Evolutionary conservation across 2,329 filamentous ascomycete species (phyloP).

Genomic region (Monosporascus sp.): DNA sequence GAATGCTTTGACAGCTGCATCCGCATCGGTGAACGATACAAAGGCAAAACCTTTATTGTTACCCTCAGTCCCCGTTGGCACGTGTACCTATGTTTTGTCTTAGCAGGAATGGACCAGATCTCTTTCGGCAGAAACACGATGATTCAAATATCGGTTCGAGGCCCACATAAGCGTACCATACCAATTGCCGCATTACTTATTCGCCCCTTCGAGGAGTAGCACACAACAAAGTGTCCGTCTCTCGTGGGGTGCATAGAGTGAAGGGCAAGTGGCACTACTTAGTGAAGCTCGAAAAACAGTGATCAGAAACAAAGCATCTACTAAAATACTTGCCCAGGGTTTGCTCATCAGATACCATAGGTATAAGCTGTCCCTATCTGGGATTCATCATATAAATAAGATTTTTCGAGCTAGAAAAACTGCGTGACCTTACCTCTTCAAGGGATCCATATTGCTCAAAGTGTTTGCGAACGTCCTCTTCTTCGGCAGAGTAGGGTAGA

Average conservation of each 20-base stretch:
- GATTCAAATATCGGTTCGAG: constrained; percentile 14
- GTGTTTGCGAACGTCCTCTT: constrained; percentile 67
- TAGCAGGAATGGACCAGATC: constrained; percentile 30
- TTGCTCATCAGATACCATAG: constrained; percentile 77
- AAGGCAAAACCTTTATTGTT: constrained; percentile 86
- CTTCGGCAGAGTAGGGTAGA: constrained; percentile 71
- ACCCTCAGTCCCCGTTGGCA: constrained; percentile 69
- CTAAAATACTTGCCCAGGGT: constrained; percentile 96
- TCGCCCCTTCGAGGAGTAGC: background rate
- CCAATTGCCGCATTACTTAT: background rate
- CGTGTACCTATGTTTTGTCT: constrained; percentile 65
- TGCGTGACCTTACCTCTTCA: constrained; percentile 70
- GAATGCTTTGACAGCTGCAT: constrained; percentile 73
- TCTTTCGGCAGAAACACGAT: constrained; percentile 14
- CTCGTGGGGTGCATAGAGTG: background rate
- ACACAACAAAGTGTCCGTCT: background rate
- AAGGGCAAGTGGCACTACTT: background rate
- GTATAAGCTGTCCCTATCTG: constrained; percentile 99
- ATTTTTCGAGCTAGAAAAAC: constrained; percentile 13
- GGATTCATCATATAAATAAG: constrained; percentile 76
- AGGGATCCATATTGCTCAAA: constrained; percentile 71
- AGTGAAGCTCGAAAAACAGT: constrained; percentile 25
- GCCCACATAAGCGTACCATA: background rate
- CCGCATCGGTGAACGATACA: constrained; percentile 68
- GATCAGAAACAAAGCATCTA: constrained; percentile 97